These are phyloP conservation scores for Monosporozyma aerobia DNA, from an alignment of 805 yeast species.

Conservation along the genomic window DNA sequence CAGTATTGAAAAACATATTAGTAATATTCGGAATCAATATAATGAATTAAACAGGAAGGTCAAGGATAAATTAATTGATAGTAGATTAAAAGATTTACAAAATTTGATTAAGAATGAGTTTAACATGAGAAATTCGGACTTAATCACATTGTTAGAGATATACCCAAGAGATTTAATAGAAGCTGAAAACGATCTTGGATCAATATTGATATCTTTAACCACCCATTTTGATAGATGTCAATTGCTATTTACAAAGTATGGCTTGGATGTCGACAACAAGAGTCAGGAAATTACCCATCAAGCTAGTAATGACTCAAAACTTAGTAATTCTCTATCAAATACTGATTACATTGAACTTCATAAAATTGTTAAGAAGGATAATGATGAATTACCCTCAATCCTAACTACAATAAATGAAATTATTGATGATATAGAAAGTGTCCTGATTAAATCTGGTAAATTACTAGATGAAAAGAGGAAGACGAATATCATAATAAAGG, in stretches of 20 bases:
- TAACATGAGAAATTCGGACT: slow-evolving; percentile 16
- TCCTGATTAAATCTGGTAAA: slow-evolving; percentile 19
- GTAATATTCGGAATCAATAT: slow-evolving; percentile 24
- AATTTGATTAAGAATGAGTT: slow-evolving; percentile 16
- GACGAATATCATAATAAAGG: slow-evolving; percentile 13
- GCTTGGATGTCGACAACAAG: slow-evolving; percentile 15
- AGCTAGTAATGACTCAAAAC: background rate
- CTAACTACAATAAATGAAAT: slow-evolving; percentile 38
- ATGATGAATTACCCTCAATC: slow-evolving; percentile 49
- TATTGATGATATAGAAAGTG: slow-evolving; percentile 21
- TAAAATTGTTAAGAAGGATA: slow-evolving; percentile 43
- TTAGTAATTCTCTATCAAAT: slow-evolving; percentile 7
- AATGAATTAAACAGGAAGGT: slow-evolving; percentile 25
- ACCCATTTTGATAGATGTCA: slow-evolving; percentile 76
- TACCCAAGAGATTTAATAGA: slow-evolving; percentile 5
- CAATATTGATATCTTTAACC: slow-evolving; percentile 59
- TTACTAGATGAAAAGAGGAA: slow-evolving; percentile 26
- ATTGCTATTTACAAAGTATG: slow-evolving; percentile 18
- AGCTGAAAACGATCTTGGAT: slow-evolving; percentile 59
- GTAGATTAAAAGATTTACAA: slow-evolving; percentile 6
- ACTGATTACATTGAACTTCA: slow-evolving; percentile 32
- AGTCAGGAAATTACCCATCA: background rate
- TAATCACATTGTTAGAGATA: slow-evolving; percentile 19
- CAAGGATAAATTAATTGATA: slow-evolving; percentile 15
- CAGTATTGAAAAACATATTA: slow-evolving; percentile 20